Conservation (phyloP, 768 basidiomycete genomes). For the Hortiboletus campestris region DNA sequence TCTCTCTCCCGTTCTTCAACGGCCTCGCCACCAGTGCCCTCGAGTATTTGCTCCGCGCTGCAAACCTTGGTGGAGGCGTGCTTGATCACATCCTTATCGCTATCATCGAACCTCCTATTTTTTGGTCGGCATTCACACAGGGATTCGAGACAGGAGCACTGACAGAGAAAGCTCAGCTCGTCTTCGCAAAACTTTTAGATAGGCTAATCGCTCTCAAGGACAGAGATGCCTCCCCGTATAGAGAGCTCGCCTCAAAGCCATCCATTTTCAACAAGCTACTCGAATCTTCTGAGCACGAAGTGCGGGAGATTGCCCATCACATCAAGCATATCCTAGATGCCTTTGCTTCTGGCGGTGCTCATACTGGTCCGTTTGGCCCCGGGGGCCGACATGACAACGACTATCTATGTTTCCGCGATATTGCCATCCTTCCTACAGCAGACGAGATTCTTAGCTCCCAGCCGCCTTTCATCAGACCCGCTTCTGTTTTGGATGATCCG, state of each 20-base stretch:
- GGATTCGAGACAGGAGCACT: conserved; percentile 36
- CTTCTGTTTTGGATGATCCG: conserved; percentile 44
- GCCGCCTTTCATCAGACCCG: conserved; percentile 51
- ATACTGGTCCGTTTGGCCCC: conserved; percentile 34
- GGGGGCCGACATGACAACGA: conserved; percentile 77
- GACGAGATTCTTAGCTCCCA: conserved; percentile 53
- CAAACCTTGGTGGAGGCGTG: conserved; percentile 42
- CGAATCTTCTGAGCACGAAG: conserved; percentile 24
- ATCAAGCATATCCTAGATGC: conserved; percentile 41
- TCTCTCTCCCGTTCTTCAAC: conserved; percentile 43
- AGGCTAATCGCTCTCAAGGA: conserved; percentile 42
- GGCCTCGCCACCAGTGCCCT: conserved; percentile 38
- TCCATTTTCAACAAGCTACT: conserved; percentile 26
- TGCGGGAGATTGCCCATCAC: conserved; percentile 38
- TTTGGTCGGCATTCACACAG: conserved; percentile 41
- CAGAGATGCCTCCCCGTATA: conserved; percentile 36
- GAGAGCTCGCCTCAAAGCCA: conserved; percentile 36
- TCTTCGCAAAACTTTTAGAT: conserved; percentile 50
- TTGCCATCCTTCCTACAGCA: conserved; percentile 63
- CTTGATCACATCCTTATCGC: conserved; percentile 41
- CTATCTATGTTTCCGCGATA: conserved; percentile 54
- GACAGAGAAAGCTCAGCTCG: conserved; percentile 34
- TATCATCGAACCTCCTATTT: conserved; percentile 53
- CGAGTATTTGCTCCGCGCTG: conserved; percentile 39
- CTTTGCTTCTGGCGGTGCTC: conserved; percentile 21